Conservation (phyloP, 768 basidiomycete species). For the Tylopilus balloui region DNA sequence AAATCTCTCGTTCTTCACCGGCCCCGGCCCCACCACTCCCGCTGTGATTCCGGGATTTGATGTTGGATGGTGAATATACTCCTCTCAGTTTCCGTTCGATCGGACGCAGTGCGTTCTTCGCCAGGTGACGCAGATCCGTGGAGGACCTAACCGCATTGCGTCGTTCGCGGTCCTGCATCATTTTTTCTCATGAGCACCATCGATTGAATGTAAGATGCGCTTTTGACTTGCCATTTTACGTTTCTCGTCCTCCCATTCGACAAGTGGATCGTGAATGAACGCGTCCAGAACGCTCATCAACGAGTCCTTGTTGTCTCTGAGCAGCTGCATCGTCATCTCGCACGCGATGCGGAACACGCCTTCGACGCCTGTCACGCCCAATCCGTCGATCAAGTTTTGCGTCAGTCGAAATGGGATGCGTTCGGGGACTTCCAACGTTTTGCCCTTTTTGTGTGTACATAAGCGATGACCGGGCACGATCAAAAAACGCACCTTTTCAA, state of each 20-base stretch:
- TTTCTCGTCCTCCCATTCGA: conserved; percentile 90
- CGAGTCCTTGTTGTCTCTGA: conserved; percentile 87
- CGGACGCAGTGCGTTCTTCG: conserved; percentile 69
- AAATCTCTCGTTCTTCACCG: conserved; percentile 42
- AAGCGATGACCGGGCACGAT: background rate
- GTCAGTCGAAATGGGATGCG: conserved; percentile 93
- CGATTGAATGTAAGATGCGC: background rate
- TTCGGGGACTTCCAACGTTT: conserved; percentile 82
- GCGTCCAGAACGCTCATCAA: conserved; percentile 95
- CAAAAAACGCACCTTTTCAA: conserved; percentile 68
- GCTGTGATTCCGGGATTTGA: conserved; percentile 36
- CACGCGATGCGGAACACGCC: conserved; percentile 90
- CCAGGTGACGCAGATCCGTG: conserved; percentile 59
- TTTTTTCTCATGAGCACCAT: background rate
- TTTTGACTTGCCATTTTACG: conserved; percentile 48
- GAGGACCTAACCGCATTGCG: conserved; percentile 45
- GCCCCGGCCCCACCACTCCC: conserved; percentile 22
- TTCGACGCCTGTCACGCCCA: conserved; percentile 92
- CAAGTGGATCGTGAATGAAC: conserved; percentile 93
- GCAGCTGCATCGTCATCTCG: conserved; percentile 82
- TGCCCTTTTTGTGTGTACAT: conserved; percentile 46
- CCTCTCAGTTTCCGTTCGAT: conserved; percentile 85
- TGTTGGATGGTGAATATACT: conserved; percentile 48
- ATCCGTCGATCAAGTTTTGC: conserved; percentile 85
- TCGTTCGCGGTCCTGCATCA: conserved; percentile 41